phyloP scores from a whole-genome alignment of 2,329 filamentous ascomycete species.

The Xylaria sp. region DNA sequence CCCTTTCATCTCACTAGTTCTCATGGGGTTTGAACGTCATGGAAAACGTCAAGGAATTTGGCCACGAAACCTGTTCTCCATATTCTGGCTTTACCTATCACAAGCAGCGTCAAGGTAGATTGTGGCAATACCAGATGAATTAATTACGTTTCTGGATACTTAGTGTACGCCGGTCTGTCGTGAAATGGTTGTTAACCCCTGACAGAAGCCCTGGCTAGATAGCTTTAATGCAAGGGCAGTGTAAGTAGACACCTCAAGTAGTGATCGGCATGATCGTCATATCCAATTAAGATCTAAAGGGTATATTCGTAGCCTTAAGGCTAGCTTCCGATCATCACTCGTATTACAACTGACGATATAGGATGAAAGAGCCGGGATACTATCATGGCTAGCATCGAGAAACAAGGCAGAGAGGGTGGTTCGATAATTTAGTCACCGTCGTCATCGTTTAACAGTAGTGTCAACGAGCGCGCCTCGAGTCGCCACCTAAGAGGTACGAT shows the following conservation, averaged over 20 bases:
- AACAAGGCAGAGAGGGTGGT: conserved; percentile 13
- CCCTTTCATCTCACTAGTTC: not conserved
- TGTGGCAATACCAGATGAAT: not conserved
- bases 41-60: not conserved
- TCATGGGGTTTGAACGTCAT: not conserved
- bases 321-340: not conserved
- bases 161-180: not conserved
- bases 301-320: conserved; percentile 10
- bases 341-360: not conserved
- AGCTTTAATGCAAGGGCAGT: conserved; percentile 14
- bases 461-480: not conserved
- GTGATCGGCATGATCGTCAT: conserved; percentile 23
- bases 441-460: conserved; percentile 17
- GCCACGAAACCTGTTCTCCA: not conserved
- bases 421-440: conserved; percentile 4
- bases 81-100: not conserved
- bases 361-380: not conserved
- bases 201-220: not conserved
- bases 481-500: not conserved
- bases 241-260: not conserved
- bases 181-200: not conserved
- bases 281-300: not conserved
- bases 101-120: not conserved
- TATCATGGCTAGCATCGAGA: not conserved
- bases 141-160: not conserved